Evolutionary conservation across 1,284 basidiomycete species (phyloP), one percentile per base, ranked within the genome.

Genomic region (Coniophora puteana): DNA sequence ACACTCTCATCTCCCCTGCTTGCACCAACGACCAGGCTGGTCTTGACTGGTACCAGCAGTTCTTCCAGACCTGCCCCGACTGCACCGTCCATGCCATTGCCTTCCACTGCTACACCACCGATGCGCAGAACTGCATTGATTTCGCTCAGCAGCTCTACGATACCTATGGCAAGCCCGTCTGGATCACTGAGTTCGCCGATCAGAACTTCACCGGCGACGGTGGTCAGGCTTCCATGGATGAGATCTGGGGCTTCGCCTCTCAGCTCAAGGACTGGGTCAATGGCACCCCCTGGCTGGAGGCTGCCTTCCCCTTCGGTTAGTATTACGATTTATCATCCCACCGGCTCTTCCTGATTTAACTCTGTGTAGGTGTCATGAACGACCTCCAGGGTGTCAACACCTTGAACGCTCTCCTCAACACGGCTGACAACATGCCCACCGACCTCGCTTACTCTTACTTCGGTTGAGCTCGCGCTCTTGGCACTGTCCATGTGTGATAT

Each of bases 261-360:
- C 62, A 57, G 6, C 72, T 79, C 25, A 74, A 72, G 18, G 33
- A 45, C 3, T 93, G 71, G 60, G 68, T 85, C 64, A 72, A 89
- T 47, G 45, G 47, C 21, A 72, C 76, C 13, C 38, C 57, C 31
- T 84, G 69, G 57, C 67, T 92, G 35, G 55, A 67, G 32, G 66
- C 67, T 22, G 86, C 83, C 62, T 78, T 78, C 54, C 77, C 78
- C 29, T 93, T 89, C 58, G 87, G 89, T 80, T 46, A 46, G 74
- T 68, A 11, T 36, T 36, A n/a, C 17, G 11, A 7, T 17, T 25
- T 13, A 22, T 29, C 28, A 10, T 33, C 26, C 20, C 21, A 16
- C 17, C 8, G 14, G 1, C 22, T 24, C 33, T 35, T 40, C 13
- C 34, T 51, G 22, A 28, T 30, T 47, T 41, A 38, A 29, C 22